Evolutionary conservation across 2,329 filamentous ascomycete species (phyloP).

Genomic region (Diaporthe vaccinii): DNA sequence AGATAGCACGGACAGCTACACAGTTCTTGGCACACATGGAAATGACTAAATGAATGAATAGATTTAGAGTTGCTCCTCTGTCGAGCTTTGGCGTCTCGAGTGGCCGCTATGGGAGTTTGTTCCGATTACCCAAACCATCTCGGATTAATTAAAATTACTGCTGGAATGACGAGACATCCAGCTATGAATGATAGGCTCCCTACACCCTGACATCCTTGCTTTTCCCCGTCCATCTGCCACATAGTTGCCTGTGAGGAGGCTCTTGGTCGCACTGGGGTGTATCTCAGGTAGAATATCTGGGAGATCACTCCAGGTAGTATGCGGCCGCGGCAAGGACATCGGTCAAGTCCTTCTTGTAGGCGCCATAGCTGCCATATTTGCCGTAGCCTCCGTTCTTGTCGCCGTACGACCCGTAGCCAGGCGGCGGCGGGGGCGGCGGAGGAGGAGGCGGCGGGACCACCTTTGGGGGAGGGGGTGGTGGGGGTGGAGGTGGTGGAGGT

Average conservation of each 20-base stretch:
- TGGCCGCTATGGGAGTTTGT: background rate
- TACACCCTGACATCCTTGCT: no score
- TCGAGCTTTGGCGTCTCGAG: background rate
- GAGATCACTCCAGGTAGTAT: background rate
- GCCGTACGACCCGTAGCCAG: background rate
- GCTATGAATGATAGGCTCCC: slow-evolving; percentile 1
- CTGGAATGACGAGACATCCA: background rate
- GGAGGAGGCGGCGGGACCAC: background rate
- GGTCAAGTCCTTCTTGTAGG: slow-evolving; percentile 11
- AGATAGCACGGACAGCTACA: no score
- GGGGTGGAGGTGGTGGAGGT: background rate
- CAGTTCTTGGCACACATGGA: no score
- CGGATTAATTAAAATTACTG: background rate
- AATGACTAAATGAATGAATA: background rate
- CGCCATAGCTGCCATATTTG: slow-evolving; percentile 11
- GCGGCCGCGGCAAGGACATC: background rate
- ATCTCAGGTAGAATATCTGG: no score
- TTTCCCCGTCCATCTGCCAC: background rate
- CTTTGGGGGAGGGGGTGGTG: background rate
- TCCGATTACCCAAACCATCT: background rate
- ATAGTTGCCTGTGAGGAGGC: background rate
- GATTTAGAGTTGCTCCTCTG: background rate
- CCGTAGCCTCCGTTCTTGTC: slow-evolving; percentile 18
- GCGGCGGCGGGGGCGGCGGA: background rate
- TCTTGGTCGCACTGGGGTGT: background rate